Conservation (phyloP, 1,284 basidiomycete genomes). For the Microbotryum violaceum region DNA sequence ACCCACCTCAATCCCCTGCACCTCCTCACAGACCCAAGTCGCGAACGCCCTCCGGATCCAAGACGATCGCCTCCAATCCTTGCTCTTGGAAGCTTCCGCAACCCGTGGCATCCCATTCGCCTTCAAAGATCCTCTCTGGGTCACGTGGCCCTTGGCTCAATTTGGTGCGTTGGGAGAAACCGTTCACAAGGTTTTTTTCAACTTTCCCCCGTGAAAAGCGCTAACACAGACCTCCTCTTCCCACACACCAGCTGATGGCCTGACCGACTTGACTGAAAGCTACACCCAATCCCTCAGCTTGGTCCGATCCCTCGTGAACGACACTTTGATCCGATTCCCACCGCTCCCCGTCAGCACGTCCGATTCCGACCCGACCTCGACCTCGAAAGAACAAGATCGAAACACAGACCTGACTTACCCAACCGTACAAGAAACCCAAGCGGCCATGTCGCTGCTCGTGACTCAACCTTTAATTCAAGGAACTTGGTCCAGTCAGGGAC, state of each 20-base stretch:
- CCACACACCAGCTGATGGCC: constrained; percentile 15
- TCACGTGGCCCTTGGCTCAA: constrained; percentile 33
- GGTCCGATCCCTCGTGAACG: constrained; percentile 17
- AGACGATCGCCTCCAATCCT: constrained; percentile 20
- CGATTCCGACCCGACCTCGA: no score
- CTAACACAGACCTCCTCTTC: not conserved
- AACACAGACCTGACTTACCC: constrained; percentile 7
- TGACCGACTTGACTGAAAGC: constrained; percentile 9
- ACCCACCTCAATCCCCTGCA: not conserved
- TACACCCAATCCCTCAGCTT: constrained; percentile 26
- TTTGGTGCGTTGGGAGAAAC: constrained; percentile 25
- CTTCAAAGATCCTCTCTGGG: constrained; percentile 33
- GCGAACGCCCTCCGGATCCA: constrained; percentile 12
- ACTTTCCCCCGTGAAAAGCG: no score
- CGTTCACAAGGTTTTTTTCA: not conserved
- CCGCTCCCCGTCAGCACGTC: not conserved
- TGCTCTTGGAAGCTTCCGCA: constrained; percentile 29
- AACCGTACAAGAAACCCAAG: constrained; percentile 20
- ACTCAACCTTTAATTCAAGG: constrained; percentile 26
- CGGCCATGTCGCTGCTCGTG: constrained; percentile 17
- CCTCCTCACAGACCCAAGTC: constrained; percentile 3
- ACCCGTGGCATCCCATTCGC: constrained; percentile 26
- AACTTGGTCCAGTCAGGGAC: constrained; percentile 6
- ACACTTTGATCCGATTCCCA: constrained; percentile 20
- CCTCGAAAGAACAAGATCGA: not conserved